Base-by-base conservation (phyloP, 2,329 filamentous ascomycete genomes). In the Ophiosphaerella korrae region DNA sequence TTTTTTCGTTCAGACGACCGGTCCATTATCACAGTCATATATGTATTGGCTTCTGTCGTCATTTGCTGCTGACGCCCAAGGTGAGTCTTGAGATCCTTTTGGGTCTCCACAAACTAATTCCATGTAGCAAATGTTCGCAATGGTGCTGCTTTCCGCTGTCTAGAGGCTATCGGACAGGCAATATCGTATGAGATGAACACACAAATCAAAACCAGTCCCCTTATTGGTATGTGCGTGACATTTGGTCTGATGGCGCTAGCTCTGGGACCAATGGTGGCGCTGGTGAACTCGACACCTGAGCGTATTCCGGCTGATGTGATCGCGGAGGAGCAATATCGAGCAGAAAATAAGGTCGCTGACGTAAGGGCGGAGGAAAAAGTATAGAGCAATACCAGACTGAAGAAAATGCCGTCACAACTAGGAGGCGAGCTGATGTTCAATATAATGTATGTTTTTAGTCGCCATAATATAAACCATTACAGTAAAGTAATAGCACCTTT, bases 1-100 rank as follows among this genome's bases (percentile, higher is more conserved):
- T 52, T 80, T 80, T 62, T 79, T 80, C 53, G 73, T 80, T 7
- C 76, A 77, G 67, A 77, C 21, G 74, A 82, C 64, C 8, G 63
- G 70, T 1, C 64, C 66, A 1, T 24, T 69, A 5, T 67, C 63
- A 14, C 64, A 67, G 41, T 66, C 60, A 13, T 69, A 69, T 42
- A 69, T 67, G 66, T 68, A 69, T 52, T 69, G 66, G 64, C 51
- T 69, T 2, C 42, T 69, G n/a, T 63, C 60, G 9, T 67, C 63
- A 4, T 69, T 68, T 26, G 64, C 64, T 3, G 67, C 66, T 2
- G 60, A 66, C 48, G 66, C 63, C 32, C 62, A 67, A 52, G 50
- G 61, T 57, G 48, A 38, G 46, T 38, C 9, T 36, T 8, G 2
- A 24, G 1, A 26, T 21, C 12, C 1, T 13, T 16, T 13, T 33